phyloP scores from a whole-genome alignment of 768 basidiomycete species.

The Tephrocybe sp. region DNA sequence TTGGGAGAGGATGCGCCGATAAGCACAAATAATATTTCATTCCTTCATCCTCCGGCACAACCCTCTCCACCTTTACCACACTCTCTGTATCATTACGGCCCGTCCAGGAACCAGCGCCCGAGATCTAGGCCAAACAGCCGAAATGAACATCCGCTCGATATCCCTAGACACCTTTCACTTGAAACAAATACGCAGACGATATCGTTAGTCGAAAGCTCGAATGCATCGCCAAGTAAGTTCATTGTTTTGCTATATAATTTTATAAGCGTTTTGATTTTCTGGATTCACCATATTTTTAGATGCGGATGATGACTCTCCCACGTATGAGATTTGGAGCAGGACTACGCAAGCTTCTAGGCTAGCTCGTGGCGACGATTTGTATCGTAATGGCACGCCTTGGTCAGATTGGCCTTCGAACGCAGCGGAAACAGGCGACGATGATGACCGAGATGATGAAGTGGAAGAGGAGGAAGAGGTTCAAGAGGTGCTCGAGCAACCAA shows the following conservation, averaged over 20 bases:
- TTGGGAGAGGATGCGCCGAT: constrained; percentile 16
- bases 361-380: background rate
- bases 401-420: constrained; percentile 2
- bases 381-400: background rate
- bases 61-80: constrained; percentile 20
- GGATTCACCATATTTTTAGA: background rate
- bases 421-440: background rate
- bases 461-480: constrained; percentile 8
- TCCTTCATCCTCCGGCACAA: constrained; percentile 22
- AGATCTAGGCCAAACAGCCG: constrained; percentile 7
- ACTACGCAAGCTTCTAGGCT: background rate
- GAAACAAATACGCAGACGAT: background rate
- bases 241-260: background rate
- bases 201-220: background rate
- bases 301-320: background rate
- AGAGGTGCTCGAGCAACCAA: constrained; percentile 2
- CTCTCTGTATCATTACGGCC: constrained; percentile 11
- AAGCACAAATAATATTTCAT: constrained; percentile 16
- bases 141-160: constrained; percentile 1
- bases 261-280: background rate
- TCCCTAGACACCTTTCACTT: constrained; percentile 11
- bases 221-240: constrained; percentile 8
- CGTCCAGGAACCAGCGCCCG: constrained; percentile 9
- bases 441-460: background rate
- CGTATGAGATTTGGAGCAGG: constrained; percentile 7